Evolutionary conservation across 208 protist genomes (phyloP).

Genomic region (Leishmania braziliensis): DNA sequence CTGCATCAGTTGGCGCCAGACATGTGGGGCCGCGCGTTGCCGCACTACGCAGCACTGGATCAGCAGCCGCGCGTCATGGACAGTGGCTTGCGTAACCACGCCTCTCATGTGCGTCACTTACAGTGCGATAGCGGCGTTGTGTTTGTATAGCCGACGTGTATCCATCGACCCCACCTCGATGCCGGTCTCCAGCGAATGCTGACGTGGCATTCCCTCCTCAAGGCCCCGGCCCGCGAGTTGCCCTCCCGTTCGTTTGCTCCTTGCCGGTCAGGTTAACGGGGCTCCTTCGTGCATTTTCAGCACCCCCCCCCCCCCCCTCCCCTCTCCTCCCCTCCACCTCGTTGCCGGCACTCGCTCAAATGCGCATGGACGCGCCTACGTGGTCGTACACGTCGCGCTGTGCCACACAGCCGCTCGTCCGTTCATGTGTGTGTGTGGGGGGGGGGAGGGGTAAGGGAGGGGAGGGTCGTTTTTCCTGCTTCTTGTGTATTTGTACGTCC

Average conservation of each 20-base stretch:
- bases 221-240: no score
- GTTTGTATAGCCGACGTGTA: background rate
- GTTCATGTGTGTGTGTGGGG: background rate
- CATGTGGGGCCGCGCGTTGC: constrained; percentile 36
- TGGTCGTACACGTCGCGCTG: background rate
- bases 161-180: background rate
- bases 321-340: background rate
- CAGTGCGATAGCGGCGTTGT: constrained; percentile 24
- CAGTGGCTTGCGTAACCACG: constrained; percentile 6
- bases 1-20: constrained; percentile 40
- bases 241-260: background rate
- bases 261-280: background rate
- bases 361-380: background rate
- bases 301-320: background rate
- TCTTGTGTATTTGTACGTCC: background rate
- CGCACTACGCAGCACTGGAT: constrained; percentile 35
- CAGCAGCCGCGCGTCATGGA: constrained; percentile 32
- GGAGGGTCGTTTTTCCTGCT: background rate
- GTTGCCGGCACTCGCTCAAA: background rate
- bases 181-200: background rate
- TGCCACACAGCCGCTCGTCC: background rate
- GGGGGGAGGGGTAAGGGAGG: background rate
- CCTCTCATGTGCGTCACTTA: constrained; percentile 9
- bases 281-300: background rate
- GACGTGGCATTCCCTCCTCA: background rate